Evolutionary conservation across 2,329 filamentous ascomycete genomes (phyloP), one percentile per base, ranked within the genome.

Genomic region (Fusarium sp.): DNA sequence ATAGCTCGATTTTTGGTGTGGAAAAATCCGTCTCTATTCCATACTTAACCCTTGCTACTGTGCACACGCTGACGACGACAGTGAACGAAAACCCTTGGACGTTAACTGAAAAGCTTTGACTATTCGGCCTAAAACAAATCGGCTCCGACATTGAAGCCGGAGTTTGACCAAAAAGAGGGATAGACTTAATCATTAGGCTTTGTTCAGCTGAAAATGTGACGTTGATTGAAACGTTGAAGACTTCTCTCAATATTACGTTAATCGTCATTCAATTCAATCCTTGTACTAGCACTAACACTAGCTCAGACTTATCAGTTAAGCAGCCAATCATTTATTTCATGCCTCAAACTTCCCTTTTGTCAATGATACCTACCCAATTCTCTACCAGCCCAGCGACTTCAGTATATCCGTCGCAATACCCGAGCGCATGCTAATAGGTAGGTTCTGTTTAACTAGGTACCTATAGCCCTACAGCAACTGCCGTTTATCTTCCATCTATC

Each of bases 41-140:
- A 60, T 65, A 38, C 18, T 37, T 30, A 41, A 65, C 62, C 62
- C 41, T 53, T 49, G 60, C 41, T 44, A 18, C 31, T 60, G 33
- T 37, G 41, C 38, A 34, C 26, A 38, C 41, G 62, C 62, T 65
- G 55, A 65, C 62, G 62, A 65, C 62, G 62, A 65, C 62, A 54
- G 36, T 20, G n/a, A 37, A 42, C 50, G 33, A 53, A 38, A 28
- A 52, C 38, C 31, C 55, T 44, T 53, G 46, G 50, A 63, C 54
- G 37, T 56, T 49, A 55, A 30, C 57, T 60, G 30, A 56, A 47
- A 36, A 59, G 62, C 62, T 65, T 65, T 53, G 61, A 52, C 60
- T 65, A 37, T 41, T 31, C 30, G 34, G 34, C 52, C 20, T 13
- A 23, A 33, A 38, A 59, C 46, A 18, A 41, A 34, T 65, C 47